A percentile compares a stretch with the other conserved stretches of the same genome.
Conservation (phyloP, 2,329 filamentous ascomycete species). For the Dactylellina leptospora region DNA sequence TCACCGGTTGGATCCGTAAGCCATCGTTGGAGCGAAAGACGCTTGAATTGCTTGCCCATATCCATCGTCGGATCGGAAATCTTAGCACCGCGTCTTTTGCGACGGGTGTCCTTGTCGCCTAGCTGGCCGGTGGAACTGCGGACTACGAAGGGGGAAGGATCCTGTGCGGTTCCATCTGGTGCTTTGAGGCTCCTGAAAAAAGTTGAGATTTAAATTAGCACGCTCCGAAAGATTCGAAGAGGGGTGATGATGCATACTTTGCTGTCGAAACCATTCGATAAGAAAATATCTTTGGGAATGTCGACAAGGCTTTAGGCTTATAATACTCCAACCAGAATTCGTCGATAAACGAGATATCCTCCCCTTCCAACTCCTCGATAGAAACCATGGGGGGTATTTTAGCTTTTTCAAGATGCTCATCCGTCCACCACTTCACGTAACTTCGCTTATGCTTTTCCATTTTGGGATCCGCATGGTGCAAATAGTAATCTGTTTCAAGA, state of each 20-base stretch:
- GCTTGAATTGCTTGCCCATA: constrained; percentile 56
- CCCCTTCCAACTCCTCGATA: constrained; percentile 54
- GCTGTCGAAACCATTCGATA: constrained; percentile 91
- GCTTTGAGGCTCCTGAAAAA: constrained; percentile 68
- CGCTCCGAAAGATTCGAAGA: not conserved
- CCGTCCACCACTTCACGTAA: constrained; percentile 91
- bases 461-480: constrained; percentile 87
- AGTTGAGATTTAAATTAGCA: too few relatives aligned
- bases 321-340: constrained; percentile 96
- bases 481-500: constrained; percentile 90
- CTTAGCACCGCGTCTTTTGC: constrained; percentile 32
- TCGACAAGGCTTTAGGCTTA: constrained; percentile 83
- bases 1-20: constrained; percentile 59
- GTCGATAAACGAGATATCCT: constrained; percentile 42
- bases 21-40: constrained; percentile 71
- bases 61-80: constrained; percentile 32
- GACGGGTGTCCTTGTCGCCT: constrained; percentile 32
- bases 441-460: constrained; percentile 67
- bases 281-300: constrained; percentile 88
- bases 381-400: constrained; percentile 64
- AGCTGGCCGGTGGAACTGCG: constrained; percentile 59
- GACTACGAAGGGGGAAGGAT: constrained; percentile 77
- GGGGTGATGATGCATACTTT: constrained; percentile 72
- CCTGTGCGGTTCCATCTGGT: constrained; percentile 81
- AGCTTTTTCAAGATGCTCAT: constrained; percentile 71